Evolutionary conservation across 495 filamentous ascomycete genomes (phyloP).

Genomic region (Neurospora pannonica): DNA sequence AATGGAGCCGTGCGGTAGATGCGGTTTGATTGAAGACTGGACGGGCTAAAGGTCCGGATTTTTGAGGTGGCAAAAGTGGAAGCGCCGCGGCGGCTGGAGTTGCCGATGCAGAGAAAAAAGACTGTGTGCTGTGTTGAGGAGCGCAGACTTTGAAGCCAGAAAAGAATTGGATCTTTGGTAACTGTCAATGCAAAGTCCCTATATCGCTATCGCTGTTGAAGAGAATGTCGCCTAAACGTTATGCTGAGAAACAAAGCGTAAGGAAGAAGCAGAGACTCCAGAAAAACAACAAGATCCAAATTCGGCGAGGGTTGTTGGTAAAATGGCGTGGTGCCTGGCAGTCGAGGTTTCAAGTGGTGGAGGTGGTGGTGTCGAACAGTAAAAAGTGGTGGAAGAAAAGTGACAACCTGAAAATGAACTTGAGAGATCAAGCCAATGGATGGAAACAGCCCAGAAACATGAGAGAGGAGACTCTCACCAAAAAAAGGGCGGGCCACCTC

Average conservation of each 20-base stretch:
- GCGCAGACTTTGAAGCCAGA: neutral
- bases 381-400: neutral
- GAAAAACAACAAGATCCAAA: neutral
- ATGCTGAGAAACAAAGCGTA: neutral
- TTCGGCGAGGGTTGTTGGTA: neutral
- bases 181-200: neutral
- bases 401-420: neutral
- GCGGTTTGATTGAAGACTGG: neutral
- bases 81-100: neutral
- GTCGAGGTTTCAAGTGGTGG: neutral
- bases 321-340: constrained; percentile 11
- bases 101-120: neutral
- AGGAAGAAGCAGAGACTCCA: neutral
- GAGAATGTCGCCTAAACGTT: neutral
- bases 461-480: neutral
- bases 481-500: neutral
- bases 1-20: neutral
- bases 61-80: neutral
- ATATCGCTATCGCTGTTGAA: neutral
- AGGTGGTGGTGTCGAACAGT: neutral
- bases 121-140: neutral
- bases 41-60: neutral
- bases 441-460: neutral
- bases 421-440: neutral
- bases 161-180: neutral